phyloP scores from a whole-genome alignment of 2,329 filamentous ascomycete species.

The Fusarium coffeatum region DNA sequence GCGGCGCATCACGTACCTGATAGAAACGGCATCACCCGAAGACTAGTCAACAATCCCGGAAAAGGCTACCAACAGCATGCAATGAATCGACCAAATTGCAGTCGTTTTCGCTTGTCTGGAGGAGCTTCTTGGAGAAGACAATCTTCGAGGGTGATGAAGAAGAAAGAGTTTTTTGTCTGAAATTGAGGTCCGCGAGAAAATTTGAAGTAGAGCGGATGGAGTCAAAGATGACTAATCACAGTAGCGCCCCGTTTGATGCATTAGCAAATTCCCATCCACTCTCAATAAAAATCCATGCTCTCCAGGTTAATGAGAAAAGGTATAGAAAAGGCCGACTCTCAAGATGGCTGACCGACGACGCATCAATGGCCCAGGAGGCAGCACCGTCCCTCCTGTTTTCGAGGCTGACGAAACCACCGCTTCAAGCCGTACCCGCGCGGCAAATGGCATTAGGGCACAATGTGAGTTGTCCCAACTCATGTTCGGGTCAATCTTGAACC shows the following conservation, averaged over 20 bases:
- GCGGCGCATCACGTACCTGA: conserved; percentile 40
- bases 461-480: conserved; percentile 66
- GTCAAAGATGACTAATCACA: conserved; percentile 37
- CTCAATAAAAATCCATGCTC: conserved; percentile 36
- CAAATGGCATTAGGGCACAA: conserved; percentile 83
- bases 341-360: conserved; percentile 85
- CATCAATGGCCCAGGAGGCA: conserved; percentile 86
- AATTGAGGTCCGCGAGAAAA: conserved; percentile 30
- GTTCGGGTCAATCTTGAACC: conserved; percentile 2
- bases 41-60: not conserved
- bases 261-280: conserved; percentile 20
- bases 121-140: not conserved
- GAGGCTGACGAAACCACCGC: conserved; percentile 60
- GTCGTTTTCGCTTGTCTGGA: not conserved
- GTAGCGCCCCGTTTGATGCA: conserved; percentile 30
- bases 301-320: conserved; percentile 2
- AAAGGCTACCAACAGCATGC: not conserved
- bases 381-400: conserved; percentile 80
- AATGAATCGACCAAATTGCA: not conserved
- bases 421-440: conserved; percentile 66
- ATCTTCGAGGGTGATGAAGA: conserved; percentile 28
- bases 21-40: conserved; percentile 7
- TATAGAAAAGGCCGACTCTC: conserved; percentile 6
- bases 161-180: conserved; percentile 20
- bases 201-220: conserved; percentile 36